Base-by-base conservation (phyloP, 139 green algal species). In the Coelastrella sp. region DNA sequence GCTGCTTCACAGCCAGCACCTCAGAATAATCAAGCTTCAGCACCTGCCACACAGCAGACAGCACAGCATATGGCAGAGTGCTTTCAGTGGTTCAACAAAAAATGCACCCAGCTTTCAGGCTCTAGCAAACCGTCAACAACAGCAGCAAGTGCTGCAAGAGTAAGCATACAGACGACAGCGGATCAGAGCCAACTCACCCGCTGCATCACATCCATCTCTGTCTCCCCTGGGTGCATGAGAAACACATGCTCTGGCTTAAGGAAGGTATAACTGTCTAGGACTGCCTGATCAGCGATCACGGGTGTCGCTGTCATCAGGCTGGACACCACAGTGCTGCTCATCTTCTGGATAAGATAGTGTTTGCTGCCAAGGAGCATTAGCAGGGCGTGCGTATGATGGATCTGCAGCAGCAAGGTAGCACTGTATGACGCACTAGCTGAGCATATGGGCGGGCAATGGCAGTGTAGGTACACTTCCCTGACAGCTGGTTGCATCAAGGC, bases 271-370 rank as follows among this genome's bases (percentile, higher is more conserved):
- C 81, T 64, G 25, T 34, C 50, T 38, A 91, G 85, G 60, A 89
- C 76, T 17, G 51, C 4, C 2, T n/a, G 32, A 59, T 89, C 82
- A 9, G 77, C 85, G 1, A 93, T 75, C 38, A 93, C 60, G 35
- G 90, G 90, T 45, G 73, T 88, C 2, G 87, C 90, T 7, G 88
- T 86, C 21, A 78, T 89, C 1, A 93, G 81, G 32, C 67, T 80
- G 3, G 88, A 79, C 48, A 91, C 82, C 51, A 93, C 67, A 11
- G 88, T 89, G 72, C 83, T 90, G 11, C 79, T 87, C 48, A 91
- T 90, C 78, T 90, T 90, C 67, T 75, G 69, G 32, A 48, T 67
- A 32, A 80, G 73, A 81, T 72, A 83, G 64, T 80, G 87, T 9
- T 62, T 38, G 71, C 38, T 77, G 38, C 82, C 82, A 69, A 87